Evolutionary conservation across 1,284 basidiomycete species (phyloP), one percentile per base, ranked within the genome.

Genomic region (Ceratorhiza oryzae-sativae): DNA sequence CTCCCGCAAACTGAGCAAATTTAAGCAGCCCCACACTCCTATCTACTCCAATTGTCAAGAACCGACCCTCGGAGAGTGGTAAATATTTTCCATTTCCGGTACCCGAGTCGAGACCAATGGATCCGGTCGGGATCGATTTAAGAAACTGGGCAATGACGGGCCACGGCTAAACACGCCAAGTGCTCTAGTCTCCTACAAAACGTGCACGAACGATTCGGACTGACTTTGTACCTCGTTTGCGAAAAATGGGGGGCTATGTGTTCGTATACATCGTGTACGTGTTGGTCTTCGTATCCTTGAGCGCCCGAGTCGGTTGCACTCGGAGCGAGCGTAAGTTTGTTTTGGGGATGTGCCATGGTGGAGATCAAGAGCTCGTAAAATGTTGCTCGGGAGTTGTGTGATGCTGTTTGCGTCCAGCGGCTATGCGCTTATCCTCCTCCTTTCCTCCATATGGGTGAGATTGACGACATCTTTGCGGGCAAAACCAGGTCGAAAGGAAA

Each of bases 11-110:
- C 77, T 82, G 84, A 0, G 95, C 95, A 72, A 94, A 87, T 45
- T 86, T 80, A n/a, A 97, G 82, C 62, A 98, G 81, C 71, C 90
- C 94, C 30, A 81, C 80, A 77, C 91, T 94, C 76, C 91, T 86
- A 80, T 98, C 95, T 32, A 97, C 82, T 0, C 94, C 95, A 46
- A 97, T 84, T 8, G 91, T 93, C 82, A 90, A 86, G 53, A 91
- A 79, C 8, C 86, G 85, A 12, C 81, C 86, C 23, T 86, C 84
- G 68, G 90, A 86, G 3, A 77, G 81, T 1, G 90, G 88, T 0
- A 99, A 86, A 80, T 98, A 98, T 85, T 98, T 98, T 55, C 97
- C 97, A 76, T 99, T 99, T 0, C 97, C 97, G 20, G 95, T 96
- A 8, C 97, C 97, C 12, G 94, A 90, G 80, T 99, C 97, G 15